Evolutionary conservation across 495 filamentous ascomycete species (phyloP).

Genomic region (Aspergillus bertholletiae): DNA sequence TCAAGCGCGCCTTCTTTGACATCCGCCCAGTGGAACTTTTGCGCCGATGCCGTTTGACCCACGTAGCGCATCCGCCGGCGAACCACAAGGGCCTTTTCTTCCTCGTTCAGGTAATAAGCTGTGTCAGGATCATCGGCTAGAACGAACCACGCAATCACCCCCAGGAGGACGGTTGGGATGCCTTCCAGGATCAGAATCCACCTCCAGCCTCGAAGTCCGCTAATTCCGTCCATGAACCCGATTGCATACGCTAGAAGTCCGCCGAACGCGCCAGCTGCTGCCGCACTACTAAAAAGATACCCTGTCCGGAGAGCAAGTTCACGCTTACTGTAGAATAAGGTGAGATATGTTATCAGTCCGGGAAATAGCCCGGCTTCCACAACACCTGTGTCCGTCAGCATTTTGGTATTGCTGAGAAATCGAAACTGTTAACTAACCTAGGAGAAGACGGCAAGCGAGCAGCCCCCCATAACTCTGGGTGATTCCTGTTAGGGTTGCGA

Average conservation of each 20-base stretch:
- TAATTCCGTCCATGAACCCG: constrained; percentile 64
- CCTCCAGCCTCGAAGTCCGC: constrained; percentile 54
- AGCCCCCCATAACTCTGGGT: constrained; percentile 55
- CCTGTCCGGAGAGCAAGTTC: constrained; percentile 72
- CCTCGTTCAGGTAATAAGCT: constrained; percentile 57
- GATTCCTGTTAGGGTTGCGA: constrained; percentile 66
- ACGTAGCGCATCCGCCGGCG: constrained; percentile 46
- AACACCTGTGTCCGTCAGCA: constrained; percentile 20
- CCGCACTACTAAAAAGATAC: constrained; percentile 73
- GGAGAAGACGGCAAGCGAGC: constrained; percentile 51
- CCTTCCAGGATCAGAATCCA: constrained; percentile 69
- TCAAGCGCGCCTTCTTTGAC: constrained; percentile 50
- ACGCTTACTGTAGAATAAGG: constrained; percentile 69
- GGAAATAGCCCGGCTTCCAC: constrained; percentile 54
- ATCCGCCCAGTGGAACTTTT: constrained; percentile 56
- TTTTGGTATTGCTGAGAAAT: neutral
- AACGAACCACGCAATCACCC: constrained; percentile 56
- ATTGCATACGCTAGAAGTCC: constrained; percentile 74
- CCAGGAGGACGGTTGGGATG: constrained; percentile 62
- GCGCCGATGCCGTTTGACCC: constrained; percentile 56
- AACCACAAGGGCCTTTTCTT: constrained; percentile 52
- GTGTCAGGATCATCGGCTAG: constrained; percentile 63
- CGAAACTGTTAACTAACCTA: constrained; percentile 30
- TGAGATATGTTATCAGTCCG: constrained; percentile 64
- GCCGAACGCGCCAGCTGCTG: constrained; percentile 71